A percentile compares a stretch with the other conserved stretches of the same genome.
phyloP scores from a whole-genome alignment of 2,329 filamentous ascomycete genomes.

The Zasmidium citrigriseum region DNA sequence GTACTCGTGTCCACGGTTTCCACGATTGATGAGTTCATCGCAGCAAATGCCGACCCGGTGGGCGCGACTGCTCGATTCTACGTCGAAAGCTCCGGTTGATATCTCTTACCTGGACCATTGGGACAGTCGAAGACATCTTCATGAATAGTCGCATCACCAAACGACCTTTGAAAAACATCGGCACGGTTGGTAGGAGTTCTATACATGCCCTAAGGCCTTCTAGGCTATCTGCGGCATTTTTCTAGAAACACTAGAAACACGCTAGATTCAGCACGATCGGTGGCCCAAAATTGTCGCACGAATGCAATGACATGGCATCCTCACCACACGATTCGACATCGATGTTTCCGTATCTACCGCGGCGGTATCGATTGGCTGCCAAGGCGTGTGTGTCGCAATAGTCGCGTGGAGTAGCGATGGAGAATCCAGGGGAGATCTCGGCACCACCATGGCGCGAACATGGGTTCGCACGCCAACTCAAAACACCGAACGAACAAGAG shows the following conservation, averaged over 20 bases:
- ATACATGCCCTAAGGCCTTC: neutral
- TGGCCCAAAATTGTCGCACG: neutral
- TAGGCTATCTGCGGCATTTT: neutral
- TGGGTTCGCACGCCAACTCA: neutral
- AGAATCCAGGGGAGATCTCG: neutral
- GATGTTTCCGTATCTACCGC: neutral
- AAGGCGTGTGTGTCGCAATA: neutral
- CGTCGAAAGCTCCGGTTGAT: too few relatives aligned
- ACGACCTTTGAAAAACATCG: neutral
- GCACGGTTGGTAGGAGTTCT: neutral
- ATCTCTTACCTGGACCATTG: too few relatives aligned
- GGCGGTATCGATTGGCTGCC: neutral
- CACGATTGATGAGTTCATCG: too few relatives aligned
- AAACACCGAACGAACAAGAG: neutral
- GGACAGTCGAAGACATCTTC: too few relatives aligned
- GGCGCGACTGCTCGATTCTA: too few relatives aligned
- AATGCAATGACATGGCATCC: neutral
- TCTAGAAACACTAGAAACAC: neutral
- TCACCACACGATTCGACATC: neutral
- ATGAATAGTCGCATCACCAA: too few relatives aligned
- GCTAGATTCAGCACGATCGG: neutral
- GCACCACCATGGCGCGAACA: neutral
- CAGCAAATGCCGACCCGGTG: too few relatives aligned
- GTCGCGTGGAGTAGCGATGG: neutral
- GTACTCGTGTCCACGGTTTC: too few relatives aligned